These are phyloP conservation scores for Populus simonii DNA, from an alignment of 345 rosid species.

Conservation along the genomic window DNA sequence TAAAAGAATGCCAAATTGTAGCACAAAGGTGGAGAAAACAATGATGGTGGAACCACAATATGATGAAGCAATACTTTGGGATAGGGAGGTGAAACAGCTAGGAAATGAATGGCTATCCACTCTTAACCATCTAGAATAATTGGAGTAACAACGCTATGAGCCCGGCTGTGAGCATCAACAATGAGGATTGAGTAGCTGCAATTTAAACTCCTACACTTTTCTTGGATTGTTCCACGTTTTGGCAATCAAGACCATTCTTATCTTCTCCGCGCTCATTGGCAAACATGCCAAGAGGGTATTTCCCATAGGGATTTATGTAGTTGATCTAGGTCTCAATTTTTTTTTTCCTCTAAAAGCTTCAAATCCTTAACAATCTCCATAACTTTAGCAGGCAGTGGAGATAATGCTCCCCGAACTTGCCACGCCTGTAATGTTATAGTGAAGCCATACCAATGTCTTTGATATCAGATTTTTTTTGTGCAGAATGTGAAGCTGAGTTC, in stretches of 20 bases:
- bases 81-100: not conserved
- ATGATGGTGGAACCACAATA: not conserved
- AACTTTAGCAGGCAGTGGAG: slow-evolving; percentile 67
- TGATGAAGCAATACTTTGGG: not conserved
- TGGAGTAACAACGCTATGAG: slow-evolving; percentile 21
- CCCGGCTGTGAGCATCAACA: slow-evolving; percentile 24
- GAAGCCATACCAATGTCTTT: slow-evolving; percentile 22
- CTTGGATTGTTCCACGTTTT: not conserved
- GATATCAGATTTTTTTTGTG: slow-evolving; percentile 21
- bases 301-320: slow-evolving; percentile 74
- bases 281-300: slow-evolving; percentile 79
- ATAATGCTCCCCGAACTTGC: slow-evolving; percentile 73
- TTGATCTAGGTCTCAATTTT: slow-evolving; percentile 58
- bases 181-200: slow-evolving; percentile 4
- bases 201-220: not conserved
- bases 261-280: slow-evolving; percentile 60
- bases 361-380: slow-evolving; percentile 60
- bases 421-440: slow-evolving; percentile 57
- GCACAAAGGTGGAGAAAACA: not conserved
- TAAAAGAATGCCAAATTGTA: not conserved
- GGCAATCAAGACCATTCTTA: slow-evolving; percentile 57
- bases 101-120: not conserved
- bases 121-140: slow-evolving; percentile 9
- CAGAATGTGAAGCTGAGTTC: slow-evolving; percentile 41
- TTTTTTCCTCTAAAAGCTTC: slow-evolving; percentile 56